Percentiles rank a stretch among this genome's conserved stretches.
Evolutionary conservation across 2,329 filamentous ascomycete species (phyloP).

Genomic region (Alternaria tenuissima): DNA sequence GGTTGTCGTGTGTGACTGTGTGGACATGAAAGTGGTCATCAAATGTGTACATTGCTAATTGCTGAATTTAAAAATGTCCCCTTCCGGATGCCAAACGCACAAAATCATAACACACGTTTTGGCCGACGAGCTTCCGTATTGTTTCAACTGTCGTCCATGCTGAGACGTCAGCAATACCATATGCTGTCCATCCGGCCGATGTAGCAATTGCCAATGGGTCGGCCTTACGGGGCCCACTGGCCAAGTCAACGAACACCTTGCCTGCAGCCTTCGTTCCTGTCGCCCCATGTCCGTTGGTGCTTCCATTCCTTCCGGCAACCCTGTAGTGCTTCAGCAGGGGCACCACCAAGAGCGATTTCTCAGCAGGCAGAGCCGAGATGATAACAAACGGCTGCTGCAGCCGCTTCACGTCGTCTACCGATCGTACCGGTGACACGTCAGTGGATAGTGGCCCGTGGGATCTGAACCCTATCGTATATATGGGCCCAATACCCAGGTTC

Average conservation of each 20-base stretch:
- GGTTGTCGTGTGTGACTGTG: neutral
- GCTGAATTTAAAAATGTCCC: conserved; percentile 56
- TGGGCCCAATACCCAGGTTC: conserved; percentile 76
- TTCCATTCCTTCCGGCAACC: conserved; percentile 53
- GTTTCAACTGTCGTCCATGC: conserved; percentile 88
- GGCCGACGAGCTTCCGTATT: conserved; percentile 77
- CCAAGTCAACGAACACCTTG: conserved; percentile 83
- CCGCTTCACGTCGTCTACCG: conserved; percentile 81
- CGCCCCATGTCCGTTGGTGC: conserved; percentile 29
- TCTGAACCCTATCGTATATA: conserved; percentile 85
- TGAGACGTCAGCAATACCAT: conserved; percentile 79
- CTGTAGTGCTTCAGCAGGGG: conserved; percentile 78
- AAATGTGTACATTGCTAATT: conserved; percentile 2
- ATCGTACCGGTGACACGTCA: conserved; percentile 70
- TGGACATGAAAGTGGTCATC: neutral
- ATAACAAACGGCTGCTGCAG: conserved; percentile 83
- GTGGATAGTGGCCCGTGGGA: conserved; percentile 65
- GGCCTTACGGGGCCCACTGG: conserved; percentile 70
- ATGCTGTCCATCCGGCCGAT: conserved; percentile 79
- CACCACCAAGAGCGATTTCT: conserved; percentile 80
- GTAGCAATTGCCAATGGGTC: conserved; percentile 76
- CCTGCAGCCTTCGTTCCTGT: conserved; percentile 43
- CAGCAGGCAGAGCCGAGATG: conserved; percentile 78
- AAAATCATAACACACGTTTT: conserved; percentile 89
- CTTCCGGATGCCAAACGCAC: conserved; percentile 75